phyloP scores from a whole-genome alignment of 441 rosid species.

The Aquilaria agallochum region DNA sequence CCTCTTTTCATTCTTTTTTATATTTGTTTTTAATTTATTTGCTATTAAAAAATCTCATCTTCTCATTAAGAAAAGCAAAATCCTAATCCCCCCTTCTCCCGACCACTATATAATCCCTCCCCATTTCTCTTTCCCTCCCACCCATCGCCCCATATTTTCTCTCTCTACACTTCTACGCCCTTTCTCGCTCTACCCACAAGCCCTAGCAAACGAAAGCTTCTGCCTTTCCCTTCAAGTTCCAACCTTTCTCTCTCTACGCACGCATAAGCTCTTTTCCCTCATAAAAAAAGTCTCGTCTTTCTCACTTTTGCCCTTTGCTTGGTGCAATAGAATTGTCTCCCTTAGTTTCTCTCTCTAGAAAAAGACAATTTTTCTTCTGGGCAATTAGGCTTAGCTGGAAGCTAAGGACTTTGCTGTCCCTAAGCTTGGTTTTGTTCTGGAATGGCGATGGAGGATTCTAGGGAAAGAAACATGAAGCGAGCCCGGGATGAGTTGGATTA shows the following conservation, averaged over 20 bases:
- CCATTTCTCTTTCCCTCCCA: slow-evolving; percentile 16
- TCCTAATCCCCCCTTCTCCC: slow-evolving; percentile 1
- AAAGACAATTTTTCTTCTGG: background rate
- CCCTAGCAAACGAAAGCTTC: slow-evolving; percentile 4
- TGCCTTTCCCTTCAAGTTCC: background rate
- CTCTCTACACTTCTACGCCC: slow-evolving; percentile 14
- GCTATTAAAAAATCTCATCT: background rate
- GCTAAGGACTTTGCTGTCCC: background rate
- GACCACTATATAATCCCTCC: slow-evolving; percentile 30
- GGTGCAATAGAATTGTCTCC: background rate
- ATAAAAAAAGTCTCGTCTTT: background rate
- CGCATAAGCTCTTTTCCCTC: background rate
- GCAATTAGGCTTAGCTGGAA: background rate
- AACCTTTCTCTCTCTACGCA: background rate
- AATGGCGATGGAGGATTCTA: slow-evolving; percentile 17
- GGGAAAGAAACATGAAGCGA: slow-evolving; percentile 26
- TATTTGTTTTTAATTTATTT: background rate
- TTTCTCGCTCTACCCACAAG: background rate
- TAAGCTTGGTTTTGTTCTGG: background rate
- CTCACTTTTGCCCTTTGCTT: background rate
- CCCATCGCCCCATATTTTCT: slow-evolving; percentile 16
- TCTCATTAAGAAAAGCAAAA: slow-evolving; percentile 3
- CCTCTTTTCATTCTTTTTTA: background rate
- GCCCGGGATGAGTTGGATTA: slow-evolving; percentile 16
- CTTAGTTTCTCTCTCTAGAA: background rate